phyloP scores from a whole-genome alignment of 208 protist genomes.

The Naegleria lovaniensis region DNA sequence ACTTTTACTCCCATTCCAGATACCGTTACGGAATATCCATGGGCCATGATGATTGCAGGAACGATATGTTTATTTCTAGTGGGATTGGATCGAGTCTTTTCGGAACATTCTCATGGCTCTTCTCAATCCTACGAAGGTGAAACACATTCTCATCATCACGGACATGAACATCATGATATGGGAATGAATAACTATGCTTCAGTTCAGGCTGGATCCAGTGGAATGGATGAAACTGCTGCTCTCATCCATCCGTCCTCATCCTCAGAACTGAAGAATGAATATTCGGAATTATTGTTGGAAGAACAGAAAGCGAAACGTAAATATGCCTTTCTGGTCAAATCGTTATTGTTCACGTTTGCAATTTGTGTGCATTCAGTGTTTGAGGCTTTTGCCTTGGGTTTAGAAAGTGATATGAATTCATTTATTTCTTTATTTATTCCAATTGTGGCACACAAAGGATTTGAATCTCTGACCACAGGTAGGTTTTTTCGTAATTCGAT shows the following conservation, averaged over 20 bases:
- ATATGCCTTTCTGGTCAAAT: background rate
- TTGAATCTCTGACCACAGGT: background rate
- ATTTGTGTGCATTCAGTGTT: background rate
- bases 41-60: background rate
- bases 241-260: too few species aligned
- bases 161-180: background rate
- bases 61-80: background rate
- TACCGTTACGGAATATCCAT: background rate
- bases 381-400: background rate
- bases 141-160: background rate
- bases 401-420: background rate
- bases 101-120: background rate
- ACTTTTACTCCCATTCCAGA: background rate
- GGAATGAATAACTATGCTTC: too few species aligned
- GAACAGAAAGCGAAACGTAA: background rate
- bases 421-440: background rate
- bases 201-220: too few species aligned
- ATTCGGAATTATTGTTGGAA: background rate
- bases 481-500: too few species aligned
- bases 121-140: background rate
- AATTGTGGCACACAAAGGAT: background rate
- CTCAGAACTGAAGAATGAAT: background rate
- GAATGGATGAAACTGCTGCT: too few species aligned
- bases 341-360: background rate
- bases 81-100: background rate